Evolutionary conservation across 805 yeast species (phyloP), one percentile per base, ranked within the genome.

Genomic region (Scheffersomyces lignosus): DNA sequence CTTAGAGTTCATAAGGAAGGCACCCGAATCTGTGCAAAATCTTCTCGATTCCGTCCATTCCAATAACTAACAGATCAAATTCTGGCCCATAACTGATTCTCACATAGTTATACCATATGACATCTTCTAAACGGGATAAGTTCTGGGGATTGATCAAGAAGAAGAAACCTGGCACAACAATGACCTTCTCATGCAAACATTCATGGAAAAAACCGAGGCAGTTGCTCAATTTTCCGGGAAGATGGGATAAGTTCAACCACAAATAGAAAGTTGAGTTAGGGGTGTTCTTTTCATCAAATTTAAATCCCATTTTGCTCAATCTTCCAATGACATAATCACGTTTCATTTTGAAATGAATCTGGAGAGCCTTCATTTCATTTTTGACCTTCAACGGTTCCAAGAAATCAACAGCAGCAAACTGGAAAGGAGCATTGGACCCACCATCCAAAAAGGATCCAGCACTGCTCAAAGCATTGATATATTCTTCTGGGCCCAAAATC

Each of bases 141-240:
- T 69, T 69, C 40, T 68, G 71, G 3, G 83, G 83, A 44, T 78
- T 78, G 44, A 78, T 66, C 51, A 78, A 77, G 52, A 78, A 78
- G 62, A 78, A 78, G 44, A 78, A 77, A 2, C 83, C 83, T 3
- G 83, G 83, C 14, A 78, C 83, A 22, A 75, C 72, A 49, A 78
- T 78, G 9, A 77, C 80, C 47, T 71, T 71, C 46, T 77, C 81
- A 48, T 77, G 81, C 29, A 78, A 59, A 41, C 80, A 76, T 54
- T 78, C 83, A 51, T 78, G 83, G 70, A 78, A 78, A 48, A 78
- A 78, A 0, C 83, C 83, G 28, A 78, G 64, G 49, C 81, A 75
- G 49, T 77, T 78, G 31, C 75, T 63, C 34, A 78, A 58, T 52
- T 78, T 78, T 1, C 77, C 75, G 1, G 82, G 82, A 28, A 78